Conservation (phyloP, 2,329 filamentous ascomycete genomes). For the Periconia sp. region DNA sequence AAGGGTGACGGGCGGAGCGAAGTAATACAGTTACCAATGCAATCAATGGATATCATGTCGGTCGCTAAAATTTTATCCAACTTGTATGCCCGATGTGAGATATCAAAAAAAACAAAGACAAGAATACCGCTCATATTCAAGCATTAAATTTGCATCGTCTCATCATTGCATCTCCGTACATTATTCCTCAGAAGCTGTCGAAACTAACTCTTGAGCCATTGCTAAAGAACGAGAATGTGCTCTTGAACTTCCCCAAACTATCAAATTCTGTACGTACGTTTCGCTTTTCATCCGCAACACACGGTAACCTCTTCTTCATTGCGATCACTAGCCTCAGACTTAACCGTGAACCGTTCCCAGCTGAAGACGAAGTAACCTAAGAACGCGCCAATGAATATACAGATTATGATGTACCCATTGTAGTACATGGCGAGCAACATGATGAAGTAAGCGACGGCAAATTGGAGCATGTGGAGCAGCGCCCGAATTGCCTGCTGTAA, state of each 20-base stretch:
- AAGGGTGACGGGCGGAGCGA: neutral
- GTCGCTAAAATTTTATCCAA: neutral
- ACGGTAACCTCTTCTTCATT: conserved; percentile 39
- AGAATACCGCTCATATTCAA: too few species aligned
- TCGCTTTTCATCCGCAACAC: conserved; percentile 30
- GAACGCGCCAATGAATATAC: conserved; percentile 41
- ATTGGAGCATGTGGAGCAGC: conserved; percentile 71
- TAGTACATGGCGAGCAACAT: conserved; percentile 73
- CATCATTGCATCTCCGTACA: too few species aligned
- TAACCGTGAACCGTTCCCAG: conserved; percentile 36
- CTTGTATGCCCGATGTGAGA: neutral
- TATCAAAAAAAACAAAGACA: neutral
- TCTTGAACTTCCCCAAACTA: neutral
- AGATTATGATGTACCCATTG: conserved; percentile 69
- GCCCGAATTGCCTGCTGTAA: conserved; percentile 71
- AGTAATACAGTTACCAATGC: too few species aligned
- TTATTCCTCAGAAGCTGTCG: too few species aligned
- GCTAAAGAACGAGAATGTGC: too few species aligned
- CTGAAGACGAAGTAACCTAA: conserved; percentile 41
- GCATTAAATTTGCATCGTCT: too few species aligned
- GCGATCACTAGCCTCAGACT: conserved; percentile 26
- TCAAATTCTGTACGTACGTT: neutral
- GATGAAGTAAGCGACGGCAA: conserved; percentile 76
- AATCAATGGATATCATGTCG: neutral
- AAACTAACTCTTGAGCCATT: too few species aligned